Evolutionary conservation across 164 flowering plant species (phyloP).

Genomic region (Vitis rupestris): DNA sequence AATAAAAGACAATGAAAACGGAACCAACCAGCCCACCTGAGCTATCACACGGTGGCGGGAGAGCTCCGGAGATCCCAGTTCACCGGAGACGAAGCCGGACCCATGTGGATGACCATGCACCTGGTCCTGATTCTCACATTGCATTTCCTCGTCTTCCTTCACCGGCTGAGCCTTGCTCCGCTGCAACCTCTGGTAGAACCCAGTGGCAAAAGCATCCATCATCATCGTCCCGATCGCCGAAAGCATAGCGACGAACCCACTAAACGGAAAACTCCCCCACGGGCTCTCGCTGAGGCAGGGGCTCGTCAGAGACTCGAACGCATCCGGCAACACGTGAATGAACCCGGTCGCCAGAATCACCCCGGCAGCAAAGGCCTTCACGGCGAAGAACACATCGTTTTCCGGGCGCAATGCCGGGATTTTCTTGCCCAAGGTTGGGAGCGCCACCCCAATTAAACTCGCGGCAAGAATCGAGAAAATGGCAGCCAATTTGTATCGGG

Average conservation of each 20-base stretch:
- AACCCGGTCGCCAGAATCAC: conserved; percentile 41
- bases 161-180: neutral
- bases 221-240: conserved; percentile 31
- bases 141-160: conserved; percentile 5
- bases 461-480: conserved; percentile 26
- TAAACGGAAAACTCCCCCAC: conserved; percentile 36
- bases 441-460: conserved; percentile 25
- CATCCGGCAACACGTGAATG: conserved; percentile 38
- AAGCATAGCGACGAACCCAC: conserved; percentile 37
- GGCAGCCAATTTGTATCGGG: conserved; percentile 12
- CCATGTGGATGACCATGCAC: conserved; percentile 11
- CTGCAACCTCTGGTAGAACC: conserved; percentile 9
- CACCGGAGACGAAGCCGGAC: too few species aligned
- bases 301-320: conserved; percentile 20
- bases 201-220: conserved; percentile 28
- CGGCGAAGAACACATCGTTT: conserved; percentile 23
- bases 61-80: too few species aligned
- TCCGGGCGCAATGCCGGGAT: conserved; percentile 24
- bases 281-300: conserved; percentile 26
- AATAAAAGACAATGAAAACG: too few species aligned
- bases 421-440: conserved; percentile 24
- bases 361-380: conserved; percentile 44
- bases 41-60: too few species aligned
- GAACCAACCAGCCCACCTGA: too few species aligned
- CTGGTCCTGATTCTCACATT: conserved; percentile 7